A percentile compares a stretch with the other conserved stretches of the same genome.
Conservation (phyloP, 139 green algal species). For the Asterochloris sp. region DNA sequence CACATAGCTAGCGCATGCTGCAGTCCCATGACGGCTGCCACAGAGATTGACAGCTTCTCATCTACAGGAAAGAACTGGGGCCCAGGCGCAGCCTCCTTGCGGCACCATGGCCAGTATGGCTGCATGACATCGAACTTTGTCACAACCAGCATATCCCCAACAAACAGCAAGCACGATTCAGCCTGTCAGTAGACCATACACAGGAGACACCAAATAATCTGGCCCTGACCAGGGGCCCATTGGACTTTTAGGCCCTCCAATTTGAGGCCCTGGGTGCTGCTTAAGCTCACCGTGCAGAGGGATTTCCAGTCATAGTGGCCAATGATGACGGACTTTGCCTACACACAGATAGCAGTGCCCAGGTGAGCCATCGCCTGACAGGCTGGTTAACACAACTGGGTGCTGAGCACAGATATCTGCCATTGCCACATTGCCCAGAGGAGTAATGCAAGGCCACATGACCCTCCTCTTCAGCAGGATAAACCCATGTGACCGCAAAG, state of each 20-base stretch:
- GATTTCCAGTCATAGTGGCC: conserved; percentile 17
- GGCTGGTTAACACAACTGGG: no score
- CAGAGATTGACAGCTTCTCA: conserved; percentile 27
- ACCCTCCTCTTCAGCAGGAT: no score
- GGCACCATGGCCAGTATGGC: conserved; percentile 29
- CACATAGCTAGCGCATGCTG: conserved; percentile 67
- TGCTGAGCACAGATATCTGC: no score
- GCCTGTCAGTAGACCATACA: neutral
- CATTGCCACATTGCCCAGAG: no score
- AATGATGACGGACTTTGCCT: neutral
- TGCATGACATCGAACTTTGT: conserved; percentile 2
- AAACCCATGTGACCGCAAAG: no score
- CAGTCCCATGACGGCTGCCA: conserved; percentile 54
- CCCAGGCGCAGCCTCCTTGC: neutral
- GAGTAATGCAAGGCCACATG: no score
- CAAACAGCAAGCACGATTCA: neutral
- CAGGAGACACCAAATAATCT: neutral
- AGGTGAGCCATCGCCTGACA: no score
- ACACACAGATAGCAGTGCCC: no score
- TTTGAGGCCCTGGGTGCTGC: neutral
- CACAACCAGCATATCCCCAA: neutral
- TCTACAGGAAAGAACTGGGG: conserved; percentile 37
- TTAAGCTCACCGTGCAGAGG: neutral
- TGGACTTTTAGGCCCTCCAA: neutral
- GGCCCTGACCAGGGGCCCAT: no score